Evolutionary conservation across 768 basidiomycete species (phyloP), one percentile per base, ranked within the genome.

Genomic region (Thelephora ganbajun): DNA sequence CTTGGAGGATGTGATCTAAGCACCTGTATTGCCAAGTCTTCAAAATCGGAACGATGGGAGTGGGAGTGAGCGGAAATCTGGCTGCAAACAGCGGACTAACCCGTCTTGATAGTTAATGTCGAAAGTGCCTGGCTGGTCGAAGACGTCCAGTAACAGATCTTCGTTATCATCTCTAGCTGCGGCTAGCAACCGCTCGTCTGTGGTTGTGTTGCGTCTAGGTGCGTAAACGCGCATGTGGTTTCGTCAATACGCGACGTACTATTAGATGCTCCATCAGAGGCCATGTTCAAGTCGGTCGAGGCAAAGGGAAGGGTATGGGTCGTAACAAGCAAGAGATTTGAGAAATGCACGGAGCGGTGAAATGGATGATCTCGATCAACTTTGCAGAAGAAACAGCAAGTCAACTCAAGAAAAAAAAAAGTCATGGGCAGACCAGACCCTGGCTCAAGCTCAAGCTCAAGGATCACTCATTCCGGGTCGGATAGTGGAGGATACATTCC

Each of bases 81-180:
- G 46, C 5, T 20, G 13, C 16, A 44, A 45, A 43, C 18, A 30
- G 35, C 16, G 12, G n/a, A 70, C 83, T 53, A 57, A 86, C 86
- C 84, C 83, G 58, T 90, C 87, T 55, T 70, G 68, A 55, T 68
- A 78, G 62, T 92, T 92, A 51, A 90, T 80, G 59, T 89, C 74
- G 53, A 77, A 80, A 2, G 56, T 54, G 5, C 67, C 75, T 34
- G 75, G 57, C 9, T 16, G 26, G 16, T 72, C 67, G 48, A 88
- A 73, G 12, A 83, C 65, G 44, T 79, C 76, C 1, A 73, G 55
- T 19, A 89, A 58, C 51, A 83, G 59, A 3, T 83, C 84, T 53
- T 79, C 76, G 61, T 84, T 77, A 65, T 90, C 87, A 14, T 61
- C 54, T 56, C 83, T 76, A 26, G 84, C 87, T 9, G 84, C 86